Conservation (phyloP, 2,329 filamentous ascomycete genomes). For the Fusarium sp. region DNA sequence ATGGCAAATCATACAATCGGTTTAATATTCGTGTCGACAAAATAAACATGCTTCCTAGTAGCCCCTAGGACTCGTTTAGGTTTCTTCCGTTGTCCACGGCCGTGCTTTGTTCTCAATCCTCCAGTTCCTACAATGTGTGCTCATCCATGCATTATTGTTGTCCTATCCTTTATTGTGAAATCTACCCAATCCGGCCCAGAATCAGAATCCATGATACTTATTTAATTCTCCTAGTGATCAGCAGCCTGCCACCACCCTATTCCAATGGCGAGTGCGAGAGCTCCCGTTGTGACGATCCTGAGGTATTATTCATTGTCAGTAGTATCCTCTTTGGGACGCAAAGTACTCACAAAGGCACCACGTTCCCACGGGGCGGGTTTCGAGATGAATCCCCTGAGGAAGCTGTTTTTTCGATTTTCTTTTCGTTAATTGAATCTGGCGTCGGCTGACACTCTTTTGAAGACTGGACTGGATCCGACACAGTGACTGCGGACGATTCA, state of each 20-base stretch:
- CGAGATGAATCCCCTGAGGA: constrained; percentile 17
- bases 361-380: constrained; percentile 17
- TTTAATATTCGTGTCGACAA: constrained; percentile 8
- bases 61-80: constrained; percentile 28
- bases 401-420: constrained; percentile 6
- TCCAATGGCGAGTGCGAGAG: constrained; percentile 43
- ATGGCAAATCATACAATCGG: background rate
- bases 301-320: constrained; percentile 16
- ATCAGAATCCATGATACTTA: background rate
- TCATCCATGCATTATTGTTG: constrained; percentile 3
- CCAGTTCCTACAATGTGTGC: constrained; percentile 15
- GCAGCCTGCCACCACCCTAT: constrained; percentile 45
- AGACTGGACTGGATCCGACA: background rate
- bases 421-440: background rate
- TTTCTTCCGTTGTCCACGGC: constrained; percentile 11
- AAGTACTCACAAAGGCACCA: constrained; percentile 39
- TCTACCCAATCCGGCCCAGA: constrained; percentile 22
- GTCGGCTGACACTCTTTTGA: background rate
- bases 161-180: constrained; percentile 7
- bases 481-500: background rate
- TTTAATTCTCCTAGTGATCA: constrained; percentile 26
- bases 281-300: constrained; percentile 45
- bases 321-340: background rate
- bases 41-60: constrained; percentile 27
- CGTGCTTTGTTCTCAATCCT: constrained; percentile 9